Percentiles rank a stretch among this genome's conserved stretches.
phyloP scores from a whole-genome alignment of 495 filamentous ascomycete genomes.

The Oidiodendron maius region DNA sequence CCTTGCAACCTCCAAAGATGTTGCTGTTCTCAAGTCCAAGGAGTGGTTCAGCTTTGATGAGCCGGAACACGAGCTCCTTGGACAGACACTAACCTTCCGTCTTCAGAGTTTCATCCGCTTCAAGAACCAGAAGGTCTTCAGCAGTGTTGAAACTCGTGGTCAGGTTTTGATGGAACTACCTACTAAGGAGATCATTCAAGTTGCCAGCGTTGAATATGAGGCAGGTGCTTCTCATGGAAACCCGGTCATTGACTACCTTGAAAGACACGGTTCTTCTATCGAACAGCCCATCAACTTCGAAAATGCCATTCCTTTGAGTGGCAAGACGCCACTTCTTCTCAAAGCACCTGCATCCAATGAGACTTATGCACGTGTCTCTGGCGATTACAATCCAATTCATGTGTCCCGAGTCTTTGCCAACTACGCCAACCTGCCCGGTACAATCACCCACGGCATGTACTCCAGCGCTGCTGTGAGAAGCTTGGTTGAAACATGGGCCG shows the following conservation, averaged over 20 bases:
- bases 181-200: constrained; percentile 96
- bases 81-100: constrained; percentile 94
- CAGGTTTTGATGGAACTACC: constrained; percentile 91
- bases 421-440: constrained; percentile 91
- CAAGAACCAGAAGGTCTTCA: constrained; percentile 92
- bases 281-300: constrained; percentile 97
- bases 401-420: constrained; percentile 92
- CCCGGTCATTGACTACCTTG: constrained; percentile 92
- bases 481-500: constrained; percentile 98
- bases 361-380: constrained; percentile 94
- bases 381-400: constrained; percentile 98
- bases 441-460: constrained; percentile 99
- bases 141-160: constrained; percentile 84
- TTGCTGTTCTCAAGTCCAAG: constrained; percentile 90
- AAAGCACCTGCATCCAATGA: constrained; percentile 96
- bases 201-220: constrained; percentile 91
- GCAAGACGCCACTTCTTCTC: constrained; percentile 79
- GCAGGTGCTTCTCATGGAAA: constrained; percentile 88
- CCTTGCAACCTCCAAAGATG: constrained; percentile 77
- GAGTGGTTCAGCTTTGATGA: constrained; percentile 85
- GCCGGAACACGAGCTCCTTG: constrained; percentile 73
- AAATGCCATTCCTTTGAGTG: constrained; percentile 90
- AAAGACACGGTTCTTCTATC: constrained; percentile 85
- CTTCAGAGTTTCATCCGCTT: constrained; percentile 84
- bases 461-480: constrained; percentile 95